These are phyloP conservation scores for Cryptosporidium muris DNA, from an alignment of 169 alveolate genomes.

Conservation along the genomic window DNA sequence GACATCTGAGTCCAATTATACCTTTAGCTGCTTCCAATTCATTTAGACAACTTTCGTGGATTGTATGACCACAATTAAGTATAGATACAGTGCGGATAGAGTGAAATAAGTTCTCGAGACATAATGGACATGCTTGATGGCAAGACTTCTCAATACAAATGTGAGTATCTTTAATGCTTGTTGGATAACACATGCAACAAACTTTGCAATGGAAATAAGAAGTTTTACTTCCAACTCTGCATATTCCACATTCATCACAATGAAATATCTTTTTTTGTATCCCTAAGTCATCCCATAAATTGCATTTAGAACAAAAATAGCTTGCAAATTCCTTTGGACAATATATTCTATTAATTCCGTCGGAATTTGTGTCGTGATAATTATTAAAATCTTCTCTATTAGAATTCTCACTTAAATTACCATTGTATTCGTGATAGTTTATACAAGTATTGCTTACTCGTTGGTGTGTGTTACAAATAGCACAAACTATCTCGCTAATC, in stretches of 20 bases:
- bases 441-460: constrained; percentile 58
- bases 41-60: constrained; percentile 65
- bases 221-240: constrained; percentile 82
- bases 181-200: constrained; percentile 77
- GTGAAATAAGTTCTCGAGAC: constrained; percentile 74
- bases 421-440: not conserved
- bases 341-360: not conserved
- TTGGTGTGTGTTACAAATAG: constrained; percentile 71
- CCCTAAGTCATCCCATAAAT: constrained; percentile 79
- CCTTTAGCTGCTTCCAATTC: constrained; percentile 33
- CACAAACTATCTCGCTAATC: constrained; percentile 72
- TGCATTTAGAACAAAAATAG: constrained; percentile 73
- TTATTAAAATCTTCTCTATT: not conserved
- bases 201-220: constrained; percentile 81
- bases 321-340: constrained; percentile 67
- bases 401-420: not conserved
- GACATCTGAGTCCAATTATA: constrained; percentile 31
- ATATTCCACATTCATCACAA: constrained; percentile 84
- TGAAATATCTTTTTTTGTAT: constrained; percentile 78
- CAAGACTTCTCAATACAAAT: constrained; percentile 76
- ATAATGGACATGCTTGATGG: constrained; percentile 75
- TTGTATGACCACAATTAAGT: constrained; percentile 76
- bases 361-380: too few species aligned
- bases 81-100: constrained; percentile 73
- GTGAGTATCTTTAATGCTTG: constrained; percentile 70